These are phyloP conservation scores for Citrus medica DNA, from an alignment of 345 rosid species.

Conservation along the genomic window DNA sequence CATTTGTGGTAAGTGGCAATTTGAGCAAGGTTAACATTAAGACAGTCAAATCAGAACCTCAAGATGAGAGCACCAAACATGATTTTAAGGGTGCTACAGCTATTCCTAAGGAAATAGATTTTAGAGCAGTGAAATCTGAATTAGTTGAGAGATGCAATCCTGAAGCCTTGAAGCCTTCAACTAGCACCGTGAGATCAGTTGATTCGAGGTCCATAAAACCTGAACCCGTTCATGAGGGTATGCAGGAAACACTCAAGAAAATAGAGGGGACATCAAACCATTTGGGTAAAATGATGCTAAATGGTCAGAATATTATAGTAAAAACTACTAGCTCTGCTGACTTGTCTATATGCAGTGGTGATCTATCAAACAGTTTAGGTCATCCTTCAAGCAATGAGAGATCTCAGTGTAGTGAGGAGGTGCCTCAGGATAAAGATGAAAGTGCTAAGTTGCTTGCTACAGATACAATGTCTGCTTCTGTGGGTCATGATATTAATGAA, in stretches of 20 bases:
- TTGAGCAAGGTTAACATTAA: slow-evolving; percentile 19
- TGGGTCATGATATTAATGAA: slow-evolving; percentile 23
- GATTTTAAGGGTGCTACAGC: slow-evolving; percentile 19
- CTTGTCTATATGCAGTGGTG: slow-evolving; percentile 13
- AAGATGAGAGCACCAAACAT: slow-evolving; percentile 38
- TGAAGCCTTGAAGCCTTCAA: slow-evolving; percentile 20
- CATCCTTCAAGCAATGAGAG: slow-evolving; percentile 9
- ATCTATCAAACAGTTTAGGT: slow-evolving; percentile 14
- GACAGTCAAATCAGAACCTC: slow-evolving; percentile 57
- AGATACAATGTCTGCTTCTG: slow-evolving; percentile 14
- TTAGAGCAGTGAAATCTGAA: slow-evolving; percentile 45
- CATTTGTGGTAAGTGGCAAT: slow-evolving; percentile 20
- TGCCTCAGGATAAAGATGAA: slow-evolving; percentile 19
- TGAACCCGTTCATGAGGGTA: slow-evolving; percentile 41
- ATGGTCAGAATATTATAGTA: slow-evolving; percentile 8
- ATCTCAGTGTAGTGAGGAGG: slow-evolving; percentile 13
- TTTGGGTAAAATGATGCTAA: slow-evolving; percentile 16
- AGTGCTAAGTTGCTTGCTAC: slow-evolving; percentile 23
- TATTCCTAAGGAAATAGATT: slow-evolving; percentile 8
- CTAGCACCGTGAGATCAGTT: slow-evolving; percentile 22
- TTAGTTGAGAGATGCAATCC: slow-evolving; percentile 25
- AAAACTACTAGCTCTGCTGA: slow-evolving; percentile 25
- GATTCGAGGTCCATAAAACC: slow-evolving; percentile 40
- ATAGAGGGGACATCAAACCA: slow-evolving; percentile 28
- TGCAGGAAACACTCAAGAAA: slow-evolving; percentile 20